Evolutionary conservation across 805 yeast genomes (phyloP).

Genomic region (Jamesozyma gamospora): DNA sequence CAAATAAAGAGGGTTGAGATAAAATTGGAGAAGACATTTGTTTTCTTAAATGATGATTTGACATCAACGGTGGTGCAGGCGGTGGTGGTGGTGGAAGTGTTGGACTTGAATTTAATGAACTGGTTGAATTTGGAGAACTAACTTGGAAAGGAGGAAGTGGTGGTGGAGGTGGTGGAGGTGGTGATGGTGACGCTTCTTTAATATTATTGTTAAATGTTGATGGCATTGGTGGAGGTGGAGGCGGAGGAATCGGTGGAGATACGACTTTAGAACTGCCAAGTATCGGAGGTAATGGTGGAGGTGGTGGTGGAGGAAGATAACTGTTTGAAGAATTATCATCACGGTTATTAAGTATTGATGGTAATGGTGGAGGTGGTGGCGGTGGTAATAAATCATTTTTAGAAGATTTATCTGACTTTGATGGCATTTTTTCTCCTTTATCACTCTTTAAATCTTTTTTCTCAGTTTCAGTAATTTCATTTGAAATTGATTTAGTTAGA

Average conservation of each 20-base stretch:
- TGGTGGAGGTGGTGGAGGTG: slow-evolving; percentile 16
- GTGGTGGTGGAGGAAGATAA: neutral
- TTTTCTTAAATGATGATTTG: slow-evolving; percentile 2
- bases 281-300: too few relatives aligned
- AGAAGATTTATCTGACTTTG: too few relatives aligned
- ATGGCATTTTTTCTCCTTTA: too few relatives aligned
- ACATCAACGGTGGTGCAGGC: slow-evolving; percentile 24
- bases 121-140: slow-evolving; percentile 7
- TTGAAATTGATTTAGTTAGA: too few relatives aligned
- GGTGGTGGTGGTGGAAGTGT: slow-evolving; percentile 28
- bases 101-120: neutral
- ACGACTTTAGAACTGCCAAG: too few relatives aligned
- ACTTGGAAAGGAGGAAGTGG: slow-evolving; percentile 15
- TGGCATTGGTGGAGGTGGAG: slow-evolving; percentile 16
- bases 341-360: neutral
- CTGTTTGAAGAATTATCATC: neutral
- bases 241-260: too few relatives aligned
- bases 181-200: slow-evolving; percentile 3
- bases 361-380: neutral
- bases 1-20: slow-evolving; percentile 32
- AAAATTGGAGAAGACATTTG: slow-evolving; percentile 27
- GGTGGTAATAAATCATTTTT: too few relatives aligned
- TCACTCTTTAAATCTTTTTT: too few relatives aligned
- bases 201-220: too few relatives aligned
- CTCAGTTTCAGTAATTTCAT: too few relatives aligned